phyloP scores from a whole-genome alignment of 352 stramenopile species.

The Blastocystis sp. region DNA sequence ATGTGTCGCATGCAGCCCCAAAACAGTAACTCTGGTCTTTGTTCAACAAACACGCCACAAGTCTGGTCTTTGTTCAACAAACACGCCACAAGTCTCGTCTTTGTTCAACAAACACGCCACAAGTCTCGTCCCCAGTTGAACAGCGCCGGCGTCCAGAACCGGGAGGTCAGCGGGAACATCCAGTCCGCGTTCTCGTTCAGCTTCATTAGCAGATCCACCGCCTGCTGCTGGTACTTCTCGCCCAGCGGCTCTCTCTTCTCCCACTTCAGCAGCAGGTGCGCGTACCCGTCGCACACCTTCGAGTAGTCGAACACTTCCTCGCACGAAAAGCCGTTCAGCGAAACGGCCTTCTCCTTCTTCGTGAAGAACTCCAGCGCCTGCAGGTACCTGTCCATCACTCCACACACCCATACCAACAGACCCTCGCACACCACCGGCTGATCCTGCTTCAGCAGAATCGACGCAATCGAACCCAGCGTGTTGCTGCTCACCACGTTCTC shows the following conservation, averaged over 20 bases:
- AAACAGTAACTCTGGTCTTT: neutral
- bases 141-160: slow-evolving; percentile 43
- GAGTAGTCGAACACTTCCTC: slow-evolving; percentile 45
- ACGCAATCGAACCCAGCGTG: slow-evolving; percentile 34
- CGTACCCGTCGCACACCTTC: slow-evolving; percentile 43
- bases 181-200: slow-evolving; percentile 44
- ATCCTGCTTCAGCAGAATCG: slow-evolving; percentile 45
- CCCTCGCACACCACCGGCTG: slow-evolving; percentile 40
- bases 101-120: no score
- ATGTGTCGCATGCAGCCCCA: neutral
- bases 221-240: slow-evolving; percentile 58
- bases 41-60: no score
- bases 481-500: slow-evolving; percentile 43
- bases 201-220: slow-evolving; percentile 41
- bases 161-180: slow-evolving; percentile 59
- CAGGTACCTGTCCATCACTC: neutral
- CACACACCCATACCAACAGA: neutral
- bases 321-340: slow-evolving; percentile 11
- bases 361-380: slow-evolving; percentile 42
- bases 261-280: slow-evolving; percentile 38
- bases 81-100: no score
- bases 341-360: slow-evolving; percentile 47
- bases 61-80: no score
- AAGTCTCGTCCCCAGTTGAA: slow-evolving; percentile 23
- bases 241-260: slow-evolving; percentile 52